These are phyloP conservation scores for Thielaviopsis cerberus DNA, from an alignment of 2,329 filamentous ascomycete species.

Conservation along the genomic window DNA sequence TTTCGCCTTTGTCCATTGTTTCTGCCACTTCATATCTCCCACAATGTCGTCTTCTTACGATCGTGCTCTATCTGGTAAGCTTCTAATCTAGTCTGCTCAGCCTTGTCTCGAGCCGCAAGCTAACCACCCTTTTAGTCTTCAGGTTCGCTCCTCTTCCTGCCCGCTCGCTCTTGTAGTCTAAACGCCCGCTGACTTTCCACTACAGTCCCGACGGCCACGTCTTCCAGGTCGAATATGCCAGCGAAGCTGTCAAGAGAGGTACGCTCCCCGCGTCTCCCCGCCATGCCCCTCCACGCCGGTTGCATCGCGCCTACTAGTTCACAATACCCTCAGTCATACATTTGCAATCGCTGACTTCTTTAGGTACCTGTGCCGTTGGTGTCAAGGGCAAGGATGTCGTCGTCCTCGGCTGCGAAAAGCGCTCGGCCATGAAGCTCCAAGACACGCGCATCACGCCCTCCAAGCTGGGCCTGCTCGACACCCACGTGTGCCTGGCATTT, in stretches of 20 bases:
- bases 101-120: conserved; percentile 18
- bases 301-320: not conserved
- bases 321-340: not conserved
- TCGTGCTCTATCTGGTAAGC: conserved; percentile 90
- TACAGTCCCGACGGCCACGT: conserved; percentile 92
- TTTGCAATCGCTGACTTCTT: conserved; percentile 11
- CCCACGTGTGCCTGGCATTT: conserved; percentile 90
- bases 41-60: conserved; percentile 88
- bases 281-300: not conserved
- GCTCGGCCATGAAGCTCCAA: conserved; percentile 97
- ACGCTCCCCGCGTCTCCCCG: conserved; percentile 14
- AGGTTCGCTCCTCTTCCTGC: conserved; percentile 43
- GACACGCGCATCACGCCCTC: conserved; percentile 97
- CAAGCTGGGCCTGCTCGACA: conserved; percentile 92
- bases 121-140: conserved; percentile 52
- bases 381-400: conserved; percentile 92
- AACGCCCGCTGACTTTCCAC: conserved; percentile 24
- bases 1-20: not conserved
- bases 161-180: conserved; percentile 39
- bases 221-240: conserved; percentile 98
- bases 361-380: conserved; percentile 91
- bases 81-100: conserved; percentile 15
- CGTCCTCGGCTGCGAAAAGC: conserved; percentile 93
- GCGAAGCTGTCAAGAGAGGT: conserved; percentile 98
- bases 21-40: conserved; percentile 5